These are phyloP conservation scores for Alternaria conjuncta DNA, from an alignment of 2,329 filamentous ascomycete species.

Conservation along the genomic window DNA sequence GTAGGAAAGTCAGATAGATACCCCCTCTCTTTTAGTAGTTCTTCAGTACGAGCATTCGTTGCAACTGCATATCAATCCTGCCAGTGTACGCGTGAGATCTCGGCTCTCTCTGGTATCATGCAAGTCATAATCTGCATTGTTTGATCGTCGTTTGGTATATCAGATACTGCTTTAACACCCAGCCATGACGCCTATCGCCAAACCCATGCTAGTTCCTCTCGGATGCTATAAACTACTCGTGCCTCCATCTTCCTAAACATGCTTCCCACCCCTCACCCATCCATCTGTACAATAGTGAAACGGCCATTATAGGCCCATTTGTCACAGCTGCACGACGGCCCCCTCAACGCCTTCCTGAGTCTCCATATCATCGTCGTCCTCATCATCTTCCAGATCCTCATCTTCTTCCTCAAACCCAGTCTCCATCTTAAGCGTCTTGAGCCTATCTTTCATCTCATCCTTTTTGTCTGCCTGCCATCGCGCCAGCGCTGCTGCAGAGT, in stretches of 20 bases:
- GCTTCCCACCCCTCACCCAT: neutral
- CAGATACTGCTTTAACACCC: constrained; percentile 18
- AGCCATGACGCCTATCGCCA: constrained; percentile 30
- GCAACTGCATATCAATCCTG: neutral
- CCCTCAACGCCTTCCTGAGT: constrained; percentile 40
- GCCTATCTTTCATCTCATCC: constrained; percentile 79
- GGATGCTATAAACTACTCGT: constrained; percentile 10
- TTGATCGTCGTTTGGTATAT: constrained; percentile 6
- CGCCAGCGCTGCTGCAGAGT: constrained; percentile 83
- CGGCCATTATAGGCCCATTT: constrained; percentile 14
- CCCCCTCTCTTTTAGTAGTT: constrained; percentile 5
- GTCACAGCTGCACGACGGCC: constrained; percentile 28
- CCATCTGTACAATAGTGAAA: constrained; percentile 1
- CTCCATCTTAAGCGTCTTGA: constrained; percentile 73
- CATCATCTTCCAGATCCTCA: constrained; percentile 67
- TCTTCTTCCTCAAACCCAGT: constrained; percentile 76
- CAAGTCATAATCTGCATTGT: neutral
- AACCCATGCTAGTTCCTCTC: constrained; percentile 21
- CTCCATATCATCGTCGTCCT: constrained; percentile 56
- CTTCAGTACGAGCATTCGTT: neutral
- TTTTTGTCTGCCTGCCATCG: constrained; percentile 88
- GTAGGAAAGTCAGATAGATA: constrained; percentile 18
- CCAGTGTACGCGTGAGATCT: neutral
- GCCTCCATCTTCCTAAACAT: neutral
- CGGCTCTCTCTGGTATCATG: neutral